A percentile compares a stretch with the other conserved stretches of the same genome.
Evolutionary conservation across 768 basidiomycete genomes (phyloP).

Genomic region (Leccinum ochraceum): DNA sequence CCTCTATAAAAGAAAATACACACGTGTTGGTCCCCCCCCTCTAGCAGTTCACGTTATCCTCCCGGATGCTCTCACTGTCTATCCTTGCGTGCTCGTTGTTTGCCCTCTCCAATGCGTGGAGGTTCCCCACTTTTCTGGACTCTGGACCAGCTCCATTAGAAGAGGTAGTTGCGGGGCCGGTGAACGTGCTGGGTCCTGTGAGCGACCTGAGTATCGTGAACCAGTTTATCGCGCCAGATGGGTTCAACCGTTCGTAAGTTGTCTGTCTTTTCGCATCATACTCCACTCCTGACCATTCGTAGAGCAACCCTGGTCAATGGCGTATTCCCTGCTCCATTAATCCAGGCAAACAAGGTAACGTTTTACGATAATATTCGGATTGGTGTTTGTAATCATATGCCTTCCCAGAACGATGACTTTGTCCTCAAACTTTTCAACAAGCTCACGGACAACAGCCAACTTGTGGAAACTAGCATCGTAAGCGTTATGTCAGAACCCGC

Average conservation of each 20-base stretch:
- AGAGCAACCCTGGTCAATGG: constrained; percentile 47
- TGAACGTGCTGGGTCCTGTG: constrained; percentile 21
- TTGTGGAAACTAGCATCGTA: background rate
- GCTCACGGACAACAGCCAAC: background rate
- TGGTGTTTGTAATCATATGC: background rate
- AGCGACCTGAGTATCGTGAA: constrained; percentile 39
- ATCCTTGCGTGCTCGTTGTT: constrained; percentile 13
- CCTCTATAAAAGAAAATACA: constrained; percentile 12
- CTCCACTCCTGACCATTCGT: background rate
- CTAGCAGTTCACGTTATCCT: background rate
- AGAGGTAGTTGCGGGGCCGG: background rate
- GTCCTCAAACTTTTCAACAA: constrained; percentile 44
- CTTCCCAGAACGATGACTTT: constrained; percentile 38
- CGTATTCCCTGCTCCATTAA: constrained; percentile 48
- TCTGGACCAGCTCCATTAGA: background rate
- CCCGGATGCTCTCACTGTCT: constrained; percentile 8
- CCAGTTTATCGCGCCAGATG: constrained; percentile 46
- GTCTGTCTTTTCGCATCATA: background rate
- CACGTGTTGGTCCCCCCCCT: too few species aligned
- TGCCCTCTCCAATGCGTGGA: constrained; percentile 6
- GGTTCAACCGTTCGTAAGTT: constrained; percentile 42
- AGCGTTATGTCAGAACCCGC: background rate
- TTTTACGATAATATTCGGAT: background rate
- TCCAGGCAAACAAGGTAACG: constrained; percentile 39
- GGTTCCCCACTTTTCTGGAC: background rate